Evolutionary conservation across 1,284 basidiomycete genomes (phyloP), one percentile per base, ranked within the genome.

Genomic region (Earliella scabrosa): DNA sequence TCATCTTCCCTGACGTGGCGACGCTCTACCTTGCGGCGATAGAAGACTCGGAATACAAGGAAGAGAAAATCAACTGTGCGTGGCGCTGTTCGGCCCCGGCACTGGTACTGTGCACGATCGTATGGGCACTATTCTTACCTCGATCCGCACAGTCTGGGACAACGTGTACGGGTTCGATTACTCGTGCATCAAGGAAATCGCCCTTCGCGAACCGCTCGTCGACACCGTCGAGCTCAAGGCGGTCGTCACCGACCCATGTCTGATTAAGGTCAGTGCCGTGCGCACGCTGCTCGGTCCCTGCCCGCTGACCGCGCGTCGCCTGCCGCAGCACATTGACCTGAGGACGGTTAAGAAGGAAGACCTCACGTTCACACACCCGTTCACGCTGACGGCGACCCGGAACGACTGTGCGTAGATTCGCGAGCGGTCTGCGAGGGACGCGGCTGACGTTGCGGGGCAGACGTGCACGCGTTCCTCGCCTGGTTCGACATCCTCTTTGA

Each of bases 141-240:
- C 18, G 29, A 32, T 23, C 23, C 23, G 24, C 14, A 16, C 66
- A 97, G 95, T 98, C 82, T 99, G 97, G 97, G 96, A 98, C 72
- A 97, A 98, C 68, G 97, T 99, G 27, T 99, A 99, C 75, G 97
- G 97, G 40, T 99, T 99, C 74, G 95, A 99, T 77, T 99, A 95
- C 77, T 97, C 95, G 44, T 98, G 97, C 76, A 99, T 99, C 83
- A 98, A 99, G 77, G 95, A 98, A 71, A 98, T 99, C 69, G 97
- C 97, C 4, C 80, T 99, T 52, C 86, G 91, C 44, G 97, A 99
- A 73, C 97, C 97, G 39, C 80, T 99, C 21, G 97, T 99, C 32
- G 97, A 99, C 77, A 98, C 95, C 21, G 97, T 99, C 58, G 95
- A 98, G 63, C 77, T 97, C 63, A 95, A 95, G 74, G 78, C 93